Conservation (phyloP, 495 filamentous ascomycete species). For the Tuber magnatum region DNA sequence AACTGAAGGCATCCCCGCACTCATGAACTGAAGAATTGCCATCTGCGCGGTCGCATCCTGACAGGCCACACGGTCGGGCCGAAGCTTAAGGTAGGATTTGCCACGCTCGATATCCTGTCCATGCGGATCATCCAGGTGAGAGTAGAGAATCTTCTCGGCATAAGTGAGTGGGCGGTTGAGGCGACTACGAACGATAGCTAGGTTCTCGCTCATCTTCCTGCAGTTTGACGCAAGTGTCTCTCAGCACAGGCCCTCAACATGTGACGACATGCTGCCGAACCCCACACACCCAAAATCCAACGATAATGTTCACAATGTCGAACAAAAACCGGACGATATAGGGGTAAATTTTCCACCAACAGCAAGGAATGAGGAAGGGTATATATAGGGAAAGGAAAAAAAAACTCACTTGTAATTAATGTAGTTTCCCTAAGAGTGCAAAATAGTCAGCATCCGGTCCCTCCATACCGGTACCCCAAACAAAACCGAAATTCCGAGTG, state of each 20-base stretch:
- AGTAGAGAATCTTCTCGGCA: slow-evolving; percentile 98
- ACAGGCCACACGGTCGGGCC: slow-evolving; percentile 96
- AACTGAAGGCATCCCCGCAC: slow-evolving; percentile 87
- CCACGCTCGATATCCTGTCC: slow-evolving; percentile 93
- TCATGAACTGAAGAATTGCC: slow-evolving; percentile 99
- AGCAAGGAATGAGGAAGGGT: background rate
- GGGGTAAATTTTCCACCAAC: background rate
- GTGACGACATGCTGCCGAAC: slow-evolving; percentile 24
- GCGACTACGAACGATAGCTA: slow-evolving; percentile 74
- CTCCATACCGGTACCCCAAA: slow-evolving; percentile 19
- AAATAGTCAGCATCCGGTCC: slow-evolving; percentile 12
- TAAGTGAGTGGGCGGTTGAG: slow-evolving; percentile 89
- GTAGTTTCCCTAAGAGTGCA: slow-evolving; percentile 55
- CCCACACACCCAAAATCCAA: slow-evolving; percentile 5
- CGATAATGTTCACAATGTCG: background rate
- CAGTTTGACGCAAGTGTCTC: slow-evolving; percentile 44
- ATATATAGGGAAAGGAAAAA: background rate
- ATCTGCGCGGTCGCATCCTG: slow-evolving; percentile 99
- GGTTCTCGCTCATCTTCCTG: slow-evolving; percentile 98
- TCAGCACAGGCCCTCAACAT: slow-evolving; percentile 35
- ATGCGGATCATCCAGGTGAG: slow-evolving; percentile 94
- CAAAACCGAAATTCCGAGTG: slow-evolving; percentile 26
- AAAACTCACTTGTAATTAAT: slow-evolving; percentile 65
- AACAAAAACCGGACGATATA: background rate
- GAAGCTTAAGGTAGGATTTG: slow-evolving; percentile 87